Base-by-base conservation (phyloP, 2,329 filamentous ascomycete genomes). In the Chalara sp. region DNA sequence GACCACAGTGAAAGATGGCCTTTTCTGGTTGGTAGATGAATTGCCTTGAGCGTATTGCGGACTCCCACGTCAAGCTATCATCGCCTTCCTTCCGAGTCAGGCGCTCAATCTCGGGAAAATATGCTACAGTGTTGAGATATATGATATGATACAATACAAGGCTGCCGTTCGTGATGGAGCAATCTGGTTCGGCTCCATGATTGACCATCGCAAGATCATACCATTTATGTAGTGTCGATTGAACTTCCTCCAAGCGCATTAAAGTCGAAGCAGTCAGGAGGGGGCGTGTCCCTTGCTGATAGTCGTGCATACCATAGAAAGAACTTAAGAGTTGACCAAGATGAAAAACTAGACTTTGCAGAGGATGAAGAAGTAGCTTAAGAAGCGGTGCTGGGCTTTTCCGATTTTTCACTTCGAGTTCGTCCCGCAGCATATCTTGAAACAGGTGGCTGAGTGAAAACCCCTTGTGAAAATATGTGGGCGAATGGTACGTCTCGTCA, bases 141-240 rank as follows among this genome's bases (percentile, higher is more conserved):
- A 88, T 81, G 41, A 88, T 73, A 59, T 89, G 84, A 64, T 84
- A 87, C 53, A 88, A 75, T 42, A 85, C 76, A 41, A 88, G 67
- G 61, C 83, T 86, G 56, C 80, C 81, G 59, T 78, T 77, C 61
- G 80, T 85, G 56, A 82, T 72, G 12, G 76, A 68, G 56, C 83
- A 86, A 45, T 69, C 67, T 1, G 77, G 74, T 59, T 82, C 75
- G n/a, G 70, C 66, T 61, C 79, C 78, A 59, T 72, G 68, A 62
- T 80, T 76, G 8, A 70, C 66, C 53, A 79, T 74, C 37, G 79
- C 79, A n/a, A 87, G 69, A 53, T 81, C 75, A 64, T 84, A 84
- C 84, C 84, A 89, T 51, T 78, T 78, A 55, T 80, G 76, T 6
- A 88, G 69, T 30, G 87, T 67, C 0, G 71, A 73, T 58, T 86